phyloP scores from a whole-genome alignment of 805 yeast genomes.

The Scheffersomyces coipomensis region DNA sequence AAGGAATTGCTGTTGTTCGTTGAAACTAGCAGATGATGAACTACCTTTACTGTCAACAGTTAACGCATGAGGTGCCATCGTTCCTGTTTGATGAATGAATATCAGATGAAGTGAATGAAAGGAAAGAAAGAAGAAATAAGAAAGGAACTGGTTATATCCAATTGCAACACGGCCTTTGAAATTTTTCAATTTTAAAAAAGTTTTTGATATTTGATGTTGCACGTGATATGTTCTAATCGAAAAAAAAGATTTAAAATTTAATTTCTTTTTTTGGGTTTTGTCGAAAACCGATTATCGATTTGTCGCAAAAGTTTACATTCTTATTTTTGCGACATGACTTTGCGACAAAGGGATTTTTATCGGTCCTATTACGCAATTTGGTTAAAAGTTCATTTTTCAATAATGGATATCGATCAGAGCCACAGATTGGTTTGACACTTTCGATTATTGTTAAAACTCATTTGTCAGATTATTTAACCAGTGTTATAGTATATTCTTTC shows the following conservation, averaged over 20 bases:
- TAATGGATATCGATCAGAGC: background rate
- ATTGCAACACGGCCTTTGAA: background rate
- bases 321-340: no score
- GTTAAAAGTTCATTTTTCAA: background rate
- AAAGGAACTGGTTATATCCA: background rate
- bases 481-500: no score
- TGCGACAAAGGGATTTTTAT: background rate
- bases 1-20: background rate
- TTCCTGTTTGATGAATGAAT: background rate
- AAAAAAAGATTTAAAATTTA: no score
- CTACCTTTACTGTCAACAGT: conserved; percentile 1
- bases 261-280: background rate
- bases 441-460: no score
- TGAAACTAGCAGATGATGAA: background rate
- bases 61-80: conserved; percentile 15
- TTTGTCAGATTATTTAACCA: no score
- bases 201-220: conserved; percentile 2
- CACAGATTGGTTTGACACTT: no score
- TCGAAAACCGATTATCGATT: background rate
- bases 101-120: background rate
- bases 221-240: conserved; percentile 14
- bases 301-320: background rate
- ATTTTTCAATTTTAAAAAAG: conserved; percentile 1
- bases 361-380: background rate
- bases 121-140: background rate